A percentile compares a stretch with the other conserved stretches of the same genome.
These are phyloP conservation scores for Aspergillus sp. DNA, from an alignment of 2,329 filamentous ascomycete species.

Conservation along the genomic window DNA sequence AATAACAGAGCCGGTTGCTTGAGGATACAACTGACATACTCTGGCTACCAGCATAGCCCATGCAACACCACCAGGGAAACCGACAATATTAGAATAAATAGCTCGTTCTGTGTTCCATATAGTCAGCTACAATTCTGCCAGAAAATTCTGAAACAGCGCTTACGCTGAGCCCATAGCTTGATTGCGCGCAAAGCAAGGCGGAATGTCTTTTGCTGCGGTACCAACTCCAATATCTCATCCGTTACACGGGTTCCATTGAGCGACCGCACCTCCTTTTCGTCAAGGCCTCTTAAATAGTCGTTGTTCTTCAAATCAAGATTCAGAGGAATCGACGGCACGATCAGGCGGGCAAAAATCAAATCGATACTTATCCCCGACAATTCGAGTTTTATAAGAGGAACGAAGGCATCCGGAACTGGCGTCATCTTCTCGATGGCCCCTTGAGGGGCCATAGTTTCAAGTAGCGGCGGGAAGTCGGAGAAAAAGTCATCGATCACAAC, in stretches of 20 bases:
- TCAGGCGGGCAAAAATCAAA: constrained; percentile 80
- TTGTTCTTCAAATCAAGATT: constrained; percentile 79
- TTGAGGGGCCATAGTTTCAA: constrained; percentile 71
- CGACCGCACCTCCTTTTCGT: constrained; percentile 82
- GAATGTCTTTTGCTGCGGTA: constrained; percentile 88
- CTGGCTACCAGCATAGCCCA: constrained; percentile 98
- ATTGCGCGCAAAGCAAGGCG: constrained; percentile 84
- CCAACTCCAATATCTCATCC: constrained; percentile 83
- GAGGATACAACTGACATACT: constrained; percentile 93
- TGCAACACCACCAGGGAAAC: constrained; percentile 93
- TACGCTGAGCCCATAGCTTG: constrained; percentile 90
- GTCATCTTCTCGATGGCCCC: constrained; percentile 83
- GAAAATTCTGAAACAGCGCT: constrained; percentile 15
- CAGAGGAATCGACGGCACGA: constrained; percentile 69
- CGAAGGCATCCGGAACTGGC: constrained; percentile 83
- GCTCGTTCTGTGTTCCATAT: constrained; percentile 59
- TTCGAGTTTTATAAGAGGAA: constrained; percentile 97
- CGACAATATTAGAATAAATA: constrained; percentile 94
- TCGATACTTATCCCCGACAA: constrained; percentile 91
- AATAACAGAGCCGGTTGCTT: constrained; percentile 82
- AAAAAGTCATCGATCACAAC: constrained; percentile 91
- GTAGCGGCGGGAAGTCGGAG: constrained; percentile 75
- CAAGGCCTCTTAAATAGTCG: constrained; percentile 77
- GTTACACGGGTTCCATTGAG: constrained; percentile 94
- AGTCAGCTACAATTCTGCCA: not conserved